phyloP scores from a whole-genome alignment of 2,329 filamentous ascomycete species.

The Nigrospora osmanthi region DNA sequence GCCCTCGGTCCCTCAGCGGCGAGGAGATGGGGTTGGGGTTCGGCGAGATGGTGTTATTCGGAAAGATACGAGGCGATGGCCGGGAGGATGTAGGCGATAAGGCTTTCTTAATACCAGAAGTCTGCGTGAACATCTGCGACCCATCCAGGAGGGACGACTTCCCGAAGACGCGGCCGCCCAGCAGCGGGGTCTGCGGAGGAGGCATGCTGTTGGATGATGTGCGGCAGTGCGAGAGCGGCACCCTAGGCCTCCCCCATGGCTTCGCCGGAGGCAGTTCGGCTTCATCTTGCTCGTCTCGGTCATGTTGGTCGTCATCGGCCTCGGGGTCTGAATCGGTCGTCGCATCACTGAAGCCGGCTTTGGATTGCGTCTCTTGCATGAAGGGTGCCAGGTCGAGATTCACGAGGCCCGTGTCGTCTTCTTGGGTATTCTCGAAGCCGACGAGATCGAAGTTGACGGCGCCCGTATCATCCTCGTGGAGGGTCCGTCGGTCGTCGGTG shows the following conservation, averaged over 20 bases:
- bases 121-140: conserved; percentile 52
- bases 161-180: conserved; percentile 36
- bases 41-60: conserved; percentile 35
- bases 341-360: not conserved
- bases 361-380: no score
- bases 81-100: conserved; percentile 49
- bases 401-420: conserved; percentile 29
- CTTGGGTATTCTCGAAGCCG: not conserved
- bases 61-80: conserved; percentile 42
- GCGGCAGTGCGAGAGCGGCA: not conserved
- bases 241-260: no score
- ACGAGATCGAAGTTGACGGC: conserved; percentile 19
- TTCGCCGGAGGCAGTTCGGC: not conserved
- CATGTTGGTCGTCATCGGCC: not conserved
- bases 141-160: conserved; percentile 24
- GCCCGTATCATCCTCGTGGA: conserved; percentile 40
- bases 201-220: conserved; percentile 10
- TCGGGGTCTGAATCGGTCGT: not conserved
- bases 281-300: not conserved
- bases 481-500: conserved; percentile 19
- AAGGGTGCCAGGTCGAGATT: conserved; percentile 19
- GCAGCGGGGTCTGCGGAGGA: conserved; percentile 40
- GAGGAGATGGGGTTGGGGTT: conserved; percentile 32
- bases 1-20: conserved; percentile 40
- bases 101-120: conserved; percentile 39